These are phyloP conservation scores for Prunus mongolica DNA, from an alignment of 306 rosid genomes.

Conservation along the genomic window DNA sequence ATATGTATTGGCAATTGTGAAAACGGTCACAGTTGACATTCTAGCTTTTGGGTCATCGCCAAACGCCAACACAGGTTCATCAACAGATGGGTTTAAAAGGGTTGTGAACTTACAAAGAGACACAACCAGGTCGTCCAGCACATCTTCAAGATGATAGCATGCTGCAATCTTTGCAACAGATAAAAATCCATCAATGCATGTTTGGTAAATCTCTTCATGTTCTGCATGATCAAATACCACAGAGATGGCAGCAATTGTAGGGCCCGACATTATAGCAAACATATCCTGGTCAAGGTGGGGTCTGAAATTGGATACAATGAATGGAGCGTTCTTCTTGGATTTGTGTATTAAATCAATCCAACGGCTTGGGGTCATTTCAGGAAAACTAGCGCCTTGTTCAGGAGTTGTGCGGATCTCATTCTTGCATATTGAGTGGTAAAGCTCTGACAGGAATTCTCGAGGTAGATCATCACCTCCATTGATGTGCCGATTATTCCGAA, in stretches of 20 bases:
- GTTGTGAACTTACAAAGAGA: slow-evolving; percentile 97
- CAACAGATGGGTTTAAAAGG: slow-evolving; percentile 74
- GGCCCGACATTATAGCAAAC: slow-evolving; percentile 95
- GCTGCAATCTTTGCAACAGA: slow-evolving; percentile 93
- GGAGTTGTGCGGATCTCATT: slow-evolving; percentile 96
- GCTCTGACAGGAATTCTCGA: slow-evolving; percentile 75
- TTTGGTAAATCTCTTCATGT: slow-evolving; percentile 86
- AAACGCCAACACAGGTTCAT: slow-evolving; percentile 86
- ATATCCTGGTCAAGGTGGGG: slow-evolving; percentile 93
- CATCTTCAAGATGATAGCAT: slow-evolving; percentile 97
- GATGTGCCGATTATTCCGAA: slow-evolving; percentile 82
- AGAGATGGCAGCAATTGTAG: slow-evolving; percentile 97
- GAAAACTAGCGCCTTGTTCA: slow-evolving; percentile 87
- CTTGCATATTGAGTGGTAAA: slow-evolving; percentile 88
- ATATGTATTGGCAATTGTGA: slow-evolving; percentile 84
- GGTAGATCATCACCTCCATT: slow-evolving; percentile 94
- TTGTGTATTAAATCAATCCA: slow-evolving; percentile 93
- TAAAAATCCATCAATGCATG: slow-evolving; percentile 87
- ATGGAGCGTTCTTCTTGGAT: slow-evolving; percentile 78
- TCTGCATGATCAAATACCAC: slow-evolving; percentile 98
- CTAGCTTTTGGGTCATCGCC: slow-evolving; percentile 96
- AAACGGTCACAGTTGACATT: slow-evolving; percentile 88
- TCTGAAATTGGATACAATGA: slow-evolving; percentile 75
- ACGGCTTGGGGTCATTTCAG: slow-evolving; percentile 92
- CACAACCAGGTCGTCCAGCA: slow-evolving; percentile 90